Evolutionary conservation across 768 basidiomycete species (phyloP), one percentile per base, ranked within the genome.

Genomic region (Termitomyces titanicus): DNA sequence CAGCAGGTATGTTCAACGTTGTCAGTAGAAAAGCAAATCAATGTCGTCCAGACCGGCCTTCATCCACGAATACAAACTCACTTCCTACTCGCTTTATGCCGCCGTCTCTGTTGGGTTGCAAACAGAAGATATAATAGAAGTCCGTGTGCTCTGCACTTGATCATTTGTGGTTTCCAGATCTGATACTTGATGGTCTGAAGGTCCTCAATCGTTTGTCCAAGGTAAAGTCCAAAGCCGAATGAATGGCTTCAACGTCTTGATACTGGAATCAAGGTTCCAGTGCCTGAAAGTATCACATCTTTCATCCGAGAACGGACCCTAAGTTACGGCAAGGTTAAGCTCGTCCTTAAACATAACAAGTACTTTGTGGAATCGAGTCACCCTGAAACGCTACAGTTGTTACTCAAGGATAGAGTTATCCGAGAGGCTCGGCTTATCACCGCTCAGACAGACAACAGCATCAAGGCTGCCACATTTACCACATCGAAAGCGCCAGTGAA

Each of bases 61-160:
- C 74, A 95, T 98, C 59, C 96, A 99, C 75, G 97, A 98, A 78
- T 99, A 98, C 80, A 94, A 96, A 74, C 84, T 99, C 67, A 98
- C 96, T 54, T 89, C 94, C 43, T 97, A 98, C 72, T 98, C 96
- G 17, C 78, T 99, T 15, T 98, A 99, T 71, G 97, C 97, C 57
- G 97, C 97, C 47, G 96, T 99, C 58, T 98, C 96, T 13, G 97
- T 99, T 57, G 97, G 97, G 27, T 76, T 99, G 27, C 93, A 98
- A 69, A 98, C 97, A 9, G 89, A 96, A 63, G 95, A 98, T 70
- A 98, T 98, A 63, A 97, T 98, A 70, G 94, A 95, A 78, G 96
- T 98, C 63, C 67, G 85, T 80, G 57, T 64, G 61, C 63, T 56
- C 67, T 71, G 52, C 62, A 58, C 62, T 61, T 65, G 61, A 59